phyloP scores from a whole-genome alignment of 768 basidiomycete species.

The button mushroom (Agaricus bisporus) region DNA sequence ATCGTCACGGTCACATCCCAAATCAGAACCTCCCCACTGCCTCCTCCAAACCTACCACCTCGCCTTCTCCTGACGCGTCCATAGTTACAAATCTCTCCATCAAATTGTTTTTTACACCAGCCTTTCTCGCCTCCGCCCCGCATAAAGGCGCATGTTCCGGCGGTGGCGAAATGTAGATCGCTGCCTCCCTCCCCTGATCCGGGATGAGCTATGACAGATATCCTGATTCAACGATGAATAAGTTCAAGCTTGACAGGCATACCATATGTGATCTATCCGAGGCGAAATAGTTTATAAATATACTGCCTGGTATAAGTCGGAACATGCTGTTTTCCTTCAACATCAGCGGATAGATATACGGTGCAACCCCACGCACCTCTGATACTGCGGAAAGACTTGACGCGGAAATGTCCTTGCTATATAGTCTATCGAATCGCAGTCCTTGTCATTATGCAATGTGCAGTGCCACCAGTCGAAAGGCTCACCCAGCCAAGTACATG shows the following conservation, averaged over 20 bases:
- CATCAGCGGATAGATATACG: background rate
- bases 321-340: constrained; percentile 39
- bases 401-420: constrained; percentile 36
- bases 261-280: constrained; percentile 80
- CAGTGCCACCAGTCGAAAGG: background rate
- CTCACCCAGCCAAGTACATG: constrained; percentile 47
- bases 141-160: constrained; percentile 45
- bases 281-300: constrained; percentile 55
- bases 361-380: constrained; percentile 31
- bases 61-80: constrained; percentile 23
- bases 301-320: constrained; percentile 48
- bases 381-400: constrained; percentile 28
- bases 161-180: constrained; percentile 35
- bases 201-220: background rate
- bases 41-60: constrained; percentile 28
- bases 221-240: background rate
- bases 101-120: constrained; percentile 43
- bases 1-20: constrained; percentile 8
- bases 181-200: background rate
- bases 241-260: constrained; percentile 13
- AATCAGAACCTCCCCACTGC: constrained; percentile 7
- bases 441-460: background rate
- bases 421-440: constrained; percentile 33
- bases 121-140: constrained; percentile 33
- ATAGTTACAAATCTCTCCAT: constrained; percentile 57